phyloP scores from a whole-genome alignment of 2,329 filamentous ascomycete genomes.

The Lanzia echinophila region DNA sequence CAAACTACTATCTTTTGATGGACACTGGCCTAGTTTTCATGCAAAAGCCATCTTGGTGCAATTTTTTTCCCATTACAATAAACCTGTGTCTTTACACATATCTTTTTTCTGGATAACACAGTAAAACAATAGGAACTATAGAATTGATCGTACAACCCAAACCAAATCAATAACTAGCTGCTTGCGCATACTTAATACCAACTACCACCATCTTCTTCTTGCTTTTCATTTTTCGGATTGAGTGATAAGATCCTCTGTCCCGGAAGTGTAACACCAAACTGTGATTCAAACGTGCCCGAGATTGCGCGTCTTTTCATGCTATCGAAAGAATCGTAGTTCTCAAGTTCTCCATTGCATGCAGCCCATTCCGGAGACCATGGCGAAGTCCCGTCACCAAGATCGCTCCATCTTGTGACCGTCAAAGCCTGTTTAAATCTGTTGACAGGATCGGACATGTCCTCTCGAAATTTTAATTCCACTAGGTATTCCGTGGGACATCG shows the following conservation, averaged over 20 bases:
- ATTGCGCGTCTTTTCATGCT: slow-evolving; percentile 48
- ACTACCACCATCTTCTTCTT: slow-evolving; percentile 47
- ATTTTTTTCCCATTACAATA: too few species aligned
- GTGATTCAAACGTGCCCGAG: slow-evolving; percentile 52
- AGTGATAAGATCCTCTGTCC: slow-evolving; percentile 51
- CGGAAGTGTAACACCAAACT: slow-evolving; percentile 46
- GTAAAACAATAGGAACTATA: too few species aligned
- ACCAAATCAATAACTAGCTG: too few species aligned
- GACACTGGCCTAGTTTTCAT: too few species aligned
- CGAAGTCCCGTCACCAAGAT: slow-evolving; percentile 48
- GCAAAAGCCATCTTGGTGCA: too few species aligned
- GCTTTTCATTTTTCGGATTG: slow-evolving; percentile 48
- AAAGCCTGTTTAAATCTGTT: slow-evolving; percentile 52
- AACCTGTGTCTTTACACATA: too few species aligned
- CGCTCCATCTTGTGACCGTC: slow-evolving; percentile 54
- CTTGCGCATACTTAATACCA: slow-evolving; percentile 44
- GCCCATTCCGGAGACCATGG: slow-evolving; percentile 48
- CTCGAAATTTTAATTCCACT: slow-evolving; percentile 51
- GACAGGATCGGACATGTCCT: slow-evolving; percentile 42
- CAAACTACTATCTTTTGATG: too few species aligned
- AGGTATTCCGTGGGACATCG: slow-evolving; percentile 57
- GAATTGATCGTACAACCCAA: too few species aligned
- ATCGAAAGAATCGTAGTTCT: slow-evolving; percentile 46
- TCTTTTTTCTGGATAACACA: too few species aligned
- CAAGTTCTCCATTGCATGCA: slow-evolving; percentile 42